Conservation (phyloP, 2,329 filamentous ascomycete genomes). For the Hypoxylon sp. region DNA sequence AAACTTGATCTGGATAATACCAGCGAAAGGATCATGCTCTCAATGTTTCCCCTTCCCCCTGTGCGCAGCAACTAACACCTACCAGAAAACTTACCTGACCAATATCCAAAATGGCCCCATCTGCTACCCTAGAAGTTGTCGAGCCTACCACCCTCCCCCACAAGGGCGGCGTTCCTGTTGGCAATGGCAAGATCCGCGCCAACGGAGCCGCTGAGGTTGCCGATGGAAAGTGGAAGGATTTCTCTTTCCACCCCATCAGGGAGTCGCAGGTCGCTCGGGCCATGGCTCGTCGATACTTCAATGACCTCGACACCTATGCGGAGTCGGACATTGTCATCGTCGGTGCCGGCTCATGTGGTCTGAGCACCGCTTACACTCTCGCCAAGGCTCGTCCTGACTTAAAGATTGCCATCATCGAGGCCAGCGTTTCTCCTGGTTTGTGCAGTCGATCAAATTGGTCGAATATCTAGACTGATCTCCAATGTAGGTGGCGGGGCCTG, state of each 20-base stretch:
- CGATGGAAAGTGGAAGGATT: constrained; percentile 82
- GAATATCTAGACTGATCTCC: constrained; percentile 41
- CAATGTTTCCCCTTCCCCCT: constrained; percentile 55
- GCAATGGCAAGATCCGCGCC: constrained; percentile 54
- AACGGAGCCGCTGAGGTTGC: constrained; percentile 72
- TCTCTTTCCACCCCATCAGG: constrained; percentile 87
- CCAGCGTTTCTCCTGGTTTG: constrained; percentile 79
- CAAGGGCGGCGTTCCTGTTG: constrained; percentile 59
- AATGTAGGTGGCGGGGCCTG: constrained; percentile 81
- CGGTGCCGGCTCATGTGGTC: constrained; percentile 88
- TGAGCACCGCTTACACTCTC: constrained; percentile 86
- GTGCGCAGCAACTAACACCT: constrained; percentile 54
- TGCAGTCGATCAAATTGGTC: constrained; percentile 40
- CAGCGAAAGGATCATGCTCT: constrained; percentile 99
- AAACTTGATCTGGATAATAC: constrained; percentile 99
- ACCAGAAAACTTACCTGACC: constrained; percentile 49
- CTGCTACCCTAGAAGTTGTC: constrained; percentile 73
- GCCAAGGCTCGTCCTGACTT: constrained; percentile 87
- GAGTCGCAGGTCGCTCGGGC: constrained; percentile 93
- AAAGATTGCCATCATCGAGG: constrained; percentile 92
- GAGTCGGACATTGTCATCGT: constrained; percentile 96
- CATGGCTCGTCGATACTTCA: constrained; percentile 94
- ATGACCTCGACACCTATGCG: constrained; percentile 87
- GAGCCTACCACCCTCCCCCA: constrained; percentile 64
- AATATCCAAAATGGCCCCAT: constrained; percentile 78